A percentile compares a stretch with the other conserved stretches of the same genome.
phyloP scores from a whole-genome alignment of 306 rosid species.

The Trifolium fragiferum region DNA sequence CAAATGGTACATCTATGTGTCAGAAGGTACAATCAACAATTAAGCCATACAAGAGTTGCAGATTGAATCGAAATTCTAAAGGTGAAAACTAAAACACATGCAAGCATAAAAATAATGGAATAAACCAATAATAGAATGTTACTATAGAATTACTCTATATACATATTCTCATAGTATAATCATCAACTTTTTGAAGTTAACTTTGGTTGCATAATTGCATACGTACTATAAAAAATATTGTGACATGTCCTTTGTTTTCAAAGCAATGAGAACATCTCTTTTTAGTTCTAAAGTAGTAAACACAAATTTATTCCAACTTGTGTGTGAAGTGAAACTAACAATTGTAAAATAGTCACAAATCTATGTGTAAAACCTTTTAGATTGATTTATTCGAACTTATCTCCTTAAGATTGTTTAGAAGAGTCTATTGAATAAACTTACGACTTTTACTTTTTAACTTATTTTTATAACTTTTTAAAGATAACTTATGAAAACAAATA shows the following conservation, averaged over 20 bases:
- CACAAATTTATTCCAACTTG: not conserved
- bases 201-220: not conserved
- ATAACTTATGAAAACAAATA: too few relatives aligned
- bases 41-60: not conserved
- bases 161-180: not conserved
- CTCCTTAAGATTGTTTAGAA: not conserved
- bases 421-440: not conserved
- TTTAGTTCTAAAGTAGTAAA: not conserved
- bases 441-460: too few relatives aligned
- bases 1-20: too few relatives aligned
- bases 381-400: not conserved
- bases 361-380: not conserved
- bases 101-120: not conserved
- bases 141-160: not conserved
- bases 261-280: conserved; percentile 6
- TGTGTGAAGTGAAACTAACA: not conserved
- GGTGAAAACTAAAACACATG: not conserved
- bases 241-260: not conserved
- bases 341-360: not conserved
- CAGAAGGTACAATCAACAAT: too few relatives aligned
- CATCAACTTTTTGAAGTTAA: conserved; percentile 1
- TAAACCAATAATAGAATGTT: not conserved
- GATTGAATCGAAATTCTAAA: not conserved
- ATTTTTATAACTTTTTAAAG: too few relatives aligned
- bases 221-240: not conserved